A percentile compares a stretch with the other conserved stretches of the same genome.
Conservation (phyloP, 805 yeast species). For the Cyberlindnera saturnus region DNA sequence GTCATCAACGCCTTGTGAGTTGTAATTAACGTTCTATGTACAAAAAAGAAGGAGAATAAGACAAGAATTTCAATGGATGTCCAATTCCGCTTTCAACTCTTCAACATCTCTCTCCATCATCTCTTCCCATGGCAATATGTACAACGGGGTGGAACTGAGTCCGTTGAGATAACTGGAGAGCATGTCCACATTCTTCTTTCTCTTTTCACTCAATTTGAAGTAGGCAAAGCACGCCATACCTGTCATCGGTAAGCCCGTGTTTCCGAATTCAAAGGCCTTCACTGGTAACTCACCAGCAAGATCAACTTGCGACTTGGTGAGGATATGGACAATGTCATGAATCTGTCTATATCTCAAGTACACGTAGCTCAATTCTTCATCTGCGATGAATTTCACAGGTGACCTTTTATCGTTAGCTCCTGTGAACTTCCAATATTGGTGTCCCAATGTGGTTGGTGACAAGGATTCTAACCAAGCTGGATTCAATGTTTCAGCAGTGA, state of each 20-base stretch:
- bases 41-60: no score
- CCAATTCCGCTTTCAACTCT: conserved; percentile 64
- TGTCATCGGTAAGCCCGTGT: conserved; percentile 92
- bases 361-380: conserved; percentile 87
- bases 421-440: conserved; percentile 77
- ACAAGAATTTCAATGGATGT: conserved; percentile 33
- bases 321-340: conserved; percentile 93
- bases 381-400: conserved; percentile 80
- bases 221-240: conserved; percentile 89
- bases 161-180: conserved; percentile 72
- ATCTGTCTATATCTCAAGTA: conserved; percentile 93
- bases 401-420: conserved; percentile 93
- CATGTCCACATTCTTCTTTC: conserved; percentile 48
- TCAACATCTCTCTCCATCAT: conserved; percentile 64
- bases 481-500: conserved; percentile 66
- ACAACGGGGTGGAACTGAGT: conserved; percentile 62
- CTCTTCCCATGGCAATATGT: conserved; percentile 91
- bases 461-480: conserved; percentile 50
- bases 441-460: conserved; percentile 71
- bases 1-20: no score
- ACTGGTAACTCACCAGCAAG: conserved; percentile 96
- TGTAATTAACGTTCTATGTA: no score
- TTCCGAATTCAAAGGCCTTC: conserved; percentile 86
- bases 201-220: conserved; percentile 56
- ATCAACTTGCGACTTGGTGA: conserved; percentile 83